phyloP scores from a whole-genome alignment of 208 protist species.

The Crithidia thermophila region DNA sequence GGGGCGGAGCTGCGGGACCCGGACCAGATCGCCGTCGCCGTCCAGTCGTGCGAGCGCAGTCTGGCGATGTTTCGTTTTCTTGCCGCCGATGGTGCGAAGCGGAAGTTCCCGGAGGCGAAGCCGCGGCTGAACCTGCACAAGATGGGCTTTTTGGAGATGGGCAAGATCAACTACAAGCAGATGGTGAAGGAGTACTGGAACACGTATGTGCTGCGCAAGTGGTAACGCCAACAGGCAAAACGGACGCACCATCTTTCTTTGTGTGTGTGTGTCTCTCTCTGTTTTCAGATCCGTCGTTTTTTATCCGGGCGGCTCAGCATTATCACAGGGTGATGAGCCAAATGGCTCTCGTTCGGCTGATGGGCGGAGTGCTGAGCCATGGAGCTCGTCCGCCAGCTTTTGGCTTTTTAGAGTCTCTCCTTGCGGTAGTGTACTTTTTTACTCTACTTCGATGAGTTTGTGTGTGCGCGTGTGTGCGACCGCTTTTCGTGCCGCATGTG shows the following conservation, averaged over 20 bases:
- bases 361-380: too few relatives aligned
- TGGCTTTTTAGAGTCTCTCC: too few relatives aligned
- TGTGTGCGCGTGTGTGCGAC: too few relatives aligned
- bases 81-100: slow-evolving; percentile 73
- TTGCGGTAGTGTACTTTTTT: too few relatives aligned
- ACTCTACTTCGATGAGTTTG: too few relatives aligned
- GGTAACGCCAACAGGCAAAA: slow-evolving; percentile 42
- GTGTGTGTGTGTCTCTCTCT: not conserved
- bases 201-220: slow-evolving; percentile 84
- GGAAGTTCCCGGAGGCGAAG: slow-evolving; percentile 86
- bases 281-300: too few relatives aligned
- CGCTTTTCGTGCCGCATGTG: too few relatives aligned
- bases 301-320: too few relatives aligned
- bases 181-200: slow-evolving; percentile 93
- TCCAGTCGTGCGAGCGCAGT: slow-evolving; percentile 85
- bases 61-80: slow-evolving; percentile 87
- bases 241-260: slow-evolving; percentile 1
- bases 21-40: slow-evolving; percentile 80
- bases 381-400: too few relatives aligned
- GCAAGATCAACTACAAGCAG: slow-evolving; percentile 86
- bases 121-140: slow-evolving; percentile 85
- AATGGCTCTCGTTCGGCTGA: too few relatives aligned
- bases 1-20: slow-evolving; percentile 74
- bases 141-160: slow-evolving; percentile 90
- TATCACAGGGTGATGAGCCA: too few relatives aligned